Evolutionary conservation across 140 eudicot genomes (phyloP), one percentile per base, ranked within the genome.

Genomic region (Stevia rebaudiana): DNA sequence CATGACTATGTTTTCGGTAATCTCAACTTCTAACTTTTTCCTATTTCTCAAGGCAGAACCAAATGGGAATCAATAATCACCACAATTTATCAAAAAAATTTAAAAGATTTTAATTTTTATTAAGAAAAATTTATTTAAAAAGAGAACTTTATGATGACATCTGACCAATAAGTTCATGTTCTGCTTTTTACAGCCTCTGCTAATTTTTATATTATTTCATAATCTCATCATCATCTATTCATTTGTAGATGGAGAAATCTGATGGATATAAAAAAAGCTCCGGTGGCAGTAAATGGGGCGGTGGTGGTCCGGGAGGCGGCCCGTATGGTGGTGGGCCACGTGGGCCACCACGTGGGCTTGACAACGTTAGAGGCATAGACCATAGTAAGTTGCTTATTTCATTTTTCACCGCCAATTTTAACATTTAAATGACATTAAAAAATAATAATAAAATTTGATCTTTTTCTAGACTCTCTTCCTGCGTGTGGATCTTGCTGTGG

Each of bases 401-500:
- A 16, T 56, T 48, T 37, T 58, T 15, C 4, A 6, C 23, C 10
- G 21, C 23, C 16, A 4, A 0, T 10, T 16, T 49, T 5, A 28
- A 11, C 8, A 2, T 30, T 17, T 28, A 16, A 16, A 22, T 13
- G 17, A 52, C 11, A 22, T n/a, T 57, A 19, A n/a, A n/a, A n/a
- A n/a, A n/a, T n/a, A n/a, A 42, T 31, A 12, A 3, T 44, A 48
- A 52, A 2, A 46, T 51, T 33, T 43, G 33, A 16, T 55, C 21
- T 31, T 68, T 75, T 47, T 37, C 25, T 73, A 89, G 97, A 73
- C 61, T 69, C 97, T 36, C 95, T 77, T 61, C 97, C 97, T 12
- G 97, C 97, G 0, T 89, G 97, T 74, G 97, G 97, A 55, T 89
- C 97, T 68, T 89, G 97, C 82, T 89, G 97, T 43, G 96, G 95